phyloP scores from a whole-genome alignment of 176 grass and related monocot species.

The Juncus inflexus region DNA sequence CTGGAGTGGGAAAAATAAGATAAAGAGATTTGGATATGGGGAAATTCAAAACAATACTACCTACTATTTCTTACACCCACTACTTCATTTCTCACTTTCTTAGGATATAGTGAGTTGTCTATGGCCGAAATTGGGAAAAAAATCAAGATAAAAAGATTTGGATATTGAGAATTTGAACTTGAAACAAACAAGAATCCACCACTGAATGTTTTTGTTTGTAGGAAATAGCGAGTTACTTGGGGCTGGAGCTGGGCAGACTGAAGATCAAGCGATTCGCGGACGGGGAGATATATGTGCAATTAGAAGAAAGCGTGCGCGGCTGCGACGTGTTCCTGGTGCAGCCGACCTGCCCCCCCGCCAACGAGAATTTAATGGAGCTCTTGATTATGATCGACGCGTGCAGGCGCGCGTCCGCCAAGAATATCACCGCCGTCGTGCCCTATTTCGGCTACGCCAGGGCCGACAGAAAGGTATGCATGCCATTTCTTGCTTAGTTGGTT shows the following conservation, averaged over 20 bases:
- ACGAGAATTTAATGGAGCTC: conserved; percentile 99
- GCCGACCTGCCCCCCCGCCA: conserved; percentile 88
- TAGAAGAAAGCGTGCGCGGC: conserved; percentile 95
- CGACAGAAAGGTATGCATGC: conserved; percentile 73
- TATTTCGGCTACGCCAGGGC: conserved; percentile 99
- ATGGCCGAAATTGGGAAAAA: too few relatives aligned
- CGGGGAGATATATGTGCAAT: conserved; percentile 96
- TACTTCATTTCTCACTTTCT: too few relatives aligned
- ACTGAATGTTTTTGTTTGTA: too few relatives aligned
- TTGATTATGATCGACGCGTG: conserved; percentile 97
- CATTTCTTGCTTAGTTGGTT: too few relatives aligned
- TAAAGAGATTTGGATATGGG: too few relatives aligned
- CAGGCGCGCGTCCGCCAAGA: conserved; percentile 94
- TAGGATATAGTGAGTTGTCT: too few relatives aligned
- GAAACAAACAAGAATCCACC: too few relatives aligned
- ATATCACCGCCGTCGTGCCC: conserved; percentile 94
- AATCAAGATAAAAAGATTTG: too few relatives aligned
- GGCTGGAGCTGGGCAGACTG: conserved; percentile 93
- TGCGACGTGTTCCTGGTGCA: conserved; percentile 94
- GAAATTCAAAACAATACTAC: too few relatives aligned
- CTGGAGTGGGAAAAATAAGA: too few relatives aligned
- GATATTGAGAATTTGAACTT: too few relatives aligned
- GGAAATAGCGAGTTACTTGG: conserved; percentile 97
- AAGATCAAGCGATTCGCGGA: conserved; percentile 94
- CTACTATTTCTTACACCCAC: too few relatives aligned